Evolutionary conservation across 2,329 filamentous ascomycete genomes (phyloP), one percentile per base, ranked within the genome.

Genomic region (Fusarium nanum): DNA sequence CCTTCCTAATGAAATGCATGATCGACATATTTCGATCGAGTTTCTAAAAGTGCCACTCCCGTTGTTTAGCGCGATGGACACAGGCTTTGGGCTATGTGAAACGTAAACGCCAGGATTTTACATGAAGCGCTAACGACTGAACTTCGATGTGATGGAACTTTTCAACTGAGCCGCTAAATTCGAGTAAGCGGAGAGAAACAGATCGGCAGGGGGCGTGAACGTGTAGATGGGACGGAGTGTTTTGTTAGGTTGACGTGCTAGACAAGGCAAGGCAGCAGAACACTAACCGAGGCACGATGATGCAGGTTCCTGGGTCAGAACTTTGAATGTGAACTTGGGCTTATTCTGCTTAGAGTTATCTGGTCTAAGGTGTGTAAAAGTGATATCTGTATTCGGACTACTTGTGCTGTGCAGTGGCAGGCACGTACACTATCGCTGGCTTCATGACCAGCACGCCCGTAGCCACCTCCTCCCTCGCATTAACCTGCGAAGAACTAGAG

Each of bases 391-490:
- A 30, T 37, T 48, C 47, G 32, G 45, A 27, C 34, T 52, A 49
- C 34, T 6, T 25, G 16, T 37, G 46, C 16, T 23, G 41, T 27
- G 42, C 25, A 42, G 47, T 27, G 22, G 55, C 59, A 30, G 64
- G 54, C 40, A 60, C 60, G 49, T 68, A 68, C 20, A 60, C 54
- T 46, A 55, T 25, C 32, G 50, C 52, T 27, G 66, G 66, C 27
- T 32, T 32, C n/a, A 45, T 34, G 41, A 56, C 46, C 11, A 44
- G 12, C 10, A 20, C 53, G 23, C 52, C 50, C 9, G 14, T 40
- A 32, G 54, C 32, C 6, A 27, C 13, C 37, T 64, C 60, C 49
- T 44, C 59, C 7, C 25, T 34, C 11, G 22, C 30, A 23, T 44
- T 44, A 7, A 23, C 22, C 9, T 45, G 53, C 7, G 54, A 23